Percentiles rank a stretch among this genome's conserved stretches.
phyloP scores from a whole-genome alignment of 495 filamentous ascomycete species.

The Recurvomyces mirabilis region DNA sequence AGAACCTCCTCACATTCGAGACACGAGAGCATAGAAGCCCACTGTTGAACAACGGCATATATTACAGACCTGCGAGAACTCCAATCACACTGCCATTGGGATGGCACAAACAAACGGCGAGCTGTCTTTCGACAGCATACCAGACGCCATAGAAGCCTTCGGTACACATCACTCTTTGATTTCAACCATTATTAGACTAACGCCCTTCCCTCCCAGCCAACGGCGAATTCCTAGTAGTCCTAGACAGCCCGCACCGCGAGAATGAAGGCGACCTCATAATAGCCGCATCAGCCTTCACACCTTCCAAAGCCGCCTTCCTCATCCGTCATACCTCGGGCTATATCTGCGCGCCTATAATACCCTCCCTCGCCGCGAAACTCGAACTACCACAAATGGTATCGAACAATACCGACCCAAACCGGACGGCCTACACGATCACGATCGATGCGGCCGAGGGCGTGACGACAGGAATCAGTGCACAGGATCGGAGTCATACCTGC shows the following conservation, averaged over 20 bases:
- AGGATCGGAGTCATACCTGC: constrained; percentile 75
- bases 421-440: constrained; percentile 84
- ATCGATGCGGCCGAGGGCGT: constrained; percentile 64
- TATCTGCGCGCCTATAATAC: constrained; percentile 74
- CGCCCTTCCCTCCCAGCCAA: constrained; percentile 41
- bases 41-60: no score
- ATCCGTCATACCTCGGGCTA: constrained; percentile 74
- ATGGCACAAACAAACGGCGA: constrained; percentile 19
- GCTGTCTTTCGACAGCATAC: constrained; percentile 58
- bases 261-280: constrained; percentile 98
- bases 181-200: neutral
- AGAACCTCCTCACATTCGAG: no score
- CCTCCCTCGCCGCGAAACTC: constrained; percentile 53
- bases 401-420: constrained; percentile 71
- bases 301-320: constrained; percentile 89
- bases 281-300: constrained; percentile 73
- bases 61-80: no score
- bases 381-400: constrained; percentile 80
- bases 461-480: constrained; percentile 82
- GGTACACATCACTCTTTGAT: constrained; percentile 41
- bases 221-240: constrained; percentile 90
- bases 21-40: no score
- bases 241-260: constrained; percentile 81
- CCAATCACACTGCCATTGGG: no score
- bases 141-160: constrained; percentile 73